Evolutionary conservation across 495 filamentous ascomycete species (phyloP).

Genomic region (Xylaria flabelliformis): DNA sequence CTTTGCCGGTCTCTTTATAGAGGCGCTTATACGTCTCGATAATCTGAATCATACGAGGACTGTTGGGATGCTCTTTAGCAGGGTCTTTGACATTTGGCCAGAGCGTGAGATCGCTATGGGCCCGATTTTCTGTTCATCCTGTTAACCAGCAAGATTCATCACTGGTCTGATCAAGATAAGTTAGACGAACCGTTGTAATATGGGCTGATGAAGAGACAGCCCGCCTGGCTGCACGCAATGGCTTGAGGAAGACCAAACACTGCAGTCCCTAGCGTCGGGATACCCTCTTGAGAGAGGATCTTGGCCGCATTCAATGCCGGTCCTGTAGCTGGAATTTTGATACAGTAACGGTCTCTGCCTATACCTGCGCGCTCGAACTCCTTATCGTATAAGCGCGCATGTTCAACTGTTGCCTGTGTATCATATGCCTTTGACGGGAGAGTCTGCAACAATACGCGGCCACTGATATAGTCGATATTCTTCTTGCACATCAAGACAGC

Average conservation of each 20-base stretch:
- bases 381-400: conserved; percentile 48
- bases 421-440: conserved; percentile 49
- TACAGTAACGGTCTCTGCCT: conserved; percentile 44
- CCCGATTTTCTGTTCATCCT: conserved; percentile 31
- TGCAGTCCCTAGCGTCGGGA: conserved; percentile 37
- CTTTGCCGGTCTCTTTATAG: conserved; percentile 50
- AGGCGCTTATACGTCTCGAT: conserved; percentile 43
- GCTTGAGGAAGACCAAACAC: conserved; percentile 40
- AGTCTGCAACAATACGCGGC: conserved; percentile 49
- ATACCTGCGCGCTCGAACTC: conserved; percentile 50
- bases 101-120: conserved; percentile 39
- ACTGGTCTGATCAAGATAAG: background rate
- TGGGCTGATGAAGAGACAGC: conserved; percentile 39
- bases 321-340: conserved; percentile 42
- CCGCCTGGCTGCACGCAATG: conserved; percentile 38
- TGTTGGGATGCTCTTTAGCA: conserved; percentile 48
- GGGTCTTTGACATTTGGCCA: conserved; percentile 44
- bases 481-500: conserved; percentile 52
- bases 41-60: conserved; percentile 48
- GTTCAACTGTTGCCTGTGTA: conserved; percentile 44
- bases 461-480: conserved; percentile 49
- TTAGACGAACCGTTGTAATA: conserved; percentile 44
- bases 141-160: background rate
- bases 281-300: conserved; percentile 38
- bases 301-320: conserved; percentile 40